Conservation (phyloP, 2,329 filamentous ascomycete genomes). For the Botrytis squamosa region DNA sequence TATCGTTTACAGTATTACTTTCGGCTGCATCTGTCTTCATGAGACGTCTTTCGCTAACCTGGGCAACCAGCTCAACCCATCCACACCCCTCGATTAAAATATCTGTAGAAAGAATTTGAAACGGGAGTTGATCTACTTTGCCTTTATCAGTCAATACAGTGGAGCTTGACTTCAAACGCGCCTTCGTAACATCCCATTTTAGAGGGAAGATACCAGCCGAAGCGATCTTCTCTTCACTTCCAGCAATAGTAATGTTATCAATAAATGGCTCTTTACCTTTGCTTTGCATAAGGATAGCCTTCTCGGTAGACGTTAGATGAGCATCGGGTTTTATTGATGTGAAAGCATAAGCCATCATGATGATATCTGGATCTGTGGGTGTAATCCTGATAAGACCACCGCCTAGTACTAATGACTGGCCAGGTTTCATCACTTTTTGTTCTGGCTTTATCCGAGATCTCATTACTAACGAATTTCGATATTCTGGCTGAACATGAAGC, state of each 20-base stretch:
- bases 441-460: slow-evolving; percentile 69
- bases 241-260: slow-evolving; percentile 61
- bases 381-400: slow-evolving; percentile 88
- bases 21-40: background rate
- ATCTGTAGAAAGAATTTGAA: slow-evolving; percentile 75
- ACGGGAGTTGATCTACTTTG: slow-evolving; percentile 70
- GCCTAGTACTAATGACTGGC: slow-evolving; percentile 72
- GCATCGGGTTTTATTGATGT: slow-evolving; percentile 62
- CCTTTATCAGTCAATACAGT: slow-evolving; percentile 60
- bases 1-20: background rate
- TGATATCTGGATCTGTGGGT: slow-evolving; percentile 60
- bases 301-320: slow-evolving; percentile 77
- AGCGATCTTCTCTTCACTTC: slow-evolving; percentile 55
- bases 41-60: slow-evolving; percentile 63
- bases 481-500: slow-evolving; percentile 63
- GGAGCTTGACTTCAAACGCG: slow-evolving; percentile 72
- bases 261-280: slow-evolving; percentile 60
- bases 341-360: slow-evolving; percentile 83
- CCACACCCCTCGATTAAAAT: slow-evolving; percentile 89
- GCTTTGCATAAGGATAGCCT: slow-evolving; percentile 71
- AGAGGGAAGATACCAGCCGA: slow-evolving; percentile 75
- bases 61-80: slow-evolving; percentile 85
- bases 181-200: slow-evolving; percentile 78
- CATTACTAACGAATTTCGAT: slow-evolving; percentile 74
- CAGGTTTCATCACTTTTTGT: slow-evolving; percentile 69